These are phyloP conservation scores for Mucor lusitanicus DNA, from an alignment of 371 early-diverging fungal species.

Conservation along the genomic window DNA sequence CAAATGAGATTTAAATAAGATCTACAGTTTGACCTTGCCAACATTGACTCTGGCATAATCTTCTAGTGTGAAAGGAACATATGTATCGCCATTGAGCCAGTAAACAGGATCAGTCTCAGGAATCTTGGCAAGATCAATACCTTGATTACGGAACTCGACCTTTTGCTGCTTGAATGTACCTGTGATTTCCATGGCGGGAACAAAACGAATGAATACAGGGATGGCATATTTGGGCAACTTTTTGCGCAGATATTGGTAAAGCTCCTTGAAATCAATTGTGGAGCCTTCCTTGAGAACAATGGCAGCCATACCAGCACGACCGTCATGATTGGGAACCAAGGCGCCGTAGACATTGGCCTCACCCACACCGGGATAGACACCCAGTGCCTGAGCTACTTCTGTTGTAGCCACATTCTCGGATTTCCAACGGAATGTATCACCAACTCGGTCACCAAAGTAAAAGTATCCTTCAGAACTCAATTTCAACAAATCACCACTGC, in stretches of 20 bases:
- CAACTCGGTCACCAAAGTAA: slow-evolving; percentile 75
- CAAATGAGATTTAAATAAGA: neutral
- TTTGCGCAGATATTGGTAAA: slow-evolving; percentile 35
- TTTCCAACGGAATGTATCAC: slow-evolving; percentile 79
- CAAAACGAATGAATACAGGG: slow-evolving; percentile 60
- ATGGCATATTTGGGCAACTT: slow-evolving; percentile 65
- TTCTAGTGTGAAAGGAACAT: slow-evolving; percentile 47
- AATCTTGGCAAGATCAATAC: slow-evolving; percentile 38
- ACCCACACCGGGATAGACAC: slow-evolving; percentile 54
- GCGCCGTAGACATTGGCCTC: slow-evolving; percentile 71
- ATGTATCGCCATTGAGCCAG: slow-evolving; percentile 48
- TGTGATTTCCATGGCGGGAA: slow-evolving; percentile 49
- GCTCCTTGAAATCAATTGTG: slow-evolving; percentile 27
- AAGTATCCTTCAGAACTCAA: slow-evolving; percentile 58
- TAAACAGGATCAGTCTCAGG: slow-evolving; percentile 42
- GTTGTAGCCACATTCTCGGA: slow-evolving; percentile 70
- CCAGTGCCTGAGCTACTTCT: slow-evolving; percentile 65
- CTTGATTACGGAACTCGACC: slow-evolving; percentile 48
- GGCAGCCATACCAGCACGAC: slow-evolving; percentile 78
- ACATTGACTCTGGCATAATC: slow-evolving; percentile 20
- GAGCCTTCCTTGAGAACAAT: slow-evolving; percentile 34
- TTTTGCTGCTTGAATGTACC: slow-evolving; percentile 63
- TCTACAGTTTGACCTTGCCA: slow-evolving; percentile 27
- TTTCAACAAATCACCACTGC: slow-evolving; percentile 69
- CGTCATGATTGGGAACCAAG: slow-evolving; percentile 53